Evolutionary conservation across 805 yeast species (phyloP), one percentile per base, ranked within the genome.

Genomic region (Zygosaccharomyces lentus): DNA sequence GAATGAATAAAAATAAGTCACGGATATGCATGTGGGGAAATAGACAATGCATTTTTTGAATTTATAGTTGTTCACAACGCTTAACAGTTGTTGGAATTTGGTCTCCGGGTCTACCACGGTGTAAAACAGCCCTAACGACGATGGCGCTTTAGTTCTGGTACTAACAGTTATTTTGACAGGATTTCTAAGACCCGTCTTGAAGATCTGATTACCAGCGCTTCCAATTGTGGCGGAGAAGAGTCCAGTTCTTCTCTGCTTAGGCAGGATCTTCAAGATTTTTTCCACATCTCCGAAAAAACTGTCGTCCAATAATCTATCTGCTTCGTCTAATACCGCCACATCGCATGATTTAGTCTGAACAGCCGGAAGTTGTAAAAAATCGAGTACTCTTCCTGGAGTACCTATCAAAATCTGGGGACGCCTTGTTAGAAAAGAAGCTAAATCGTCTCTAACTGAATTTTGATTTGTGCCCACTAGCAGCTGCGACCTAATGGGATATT

Each of bases 221-320:
- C 86, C 78, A 41, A 93, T 80, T 0, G 99, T 93, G 1, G 99
- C 99, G 1, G 96, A 88, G 61, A 91, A 91, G 15, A 91, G 70
- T 1, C 98, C 99, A 0, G 95, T 88, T 58, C 99, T 75, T 58
- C 96, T 80, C 67, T 91, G 99, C 54, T 87, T 84, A 0, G 99
- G 99, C 24, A 93, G 68, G 37, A 75, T 62, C 27, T 77, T 72
- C 32, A 91, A 69, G 24, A 91, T 87, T 25, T 74, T 70, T 35
- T 81, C 78, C 35, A 87, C 79, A 36, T 88, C 89, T 34, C 70
- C 72, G 23, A 77, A 78, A 61, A 89, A 88, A 32, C 89, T 84
- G 23, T 81, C 64, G 61, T 90, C 98, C 27, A 91, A 70, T 29
- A 91, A 71, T 54, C 88, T 78, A 59, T 93, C 99, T 6, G 98